Evolutionary conservation across 805 yeast genomes (phyloP), one percentile per base, ranked within the genome.

Genomic region (Candida suzukii): DNA sequence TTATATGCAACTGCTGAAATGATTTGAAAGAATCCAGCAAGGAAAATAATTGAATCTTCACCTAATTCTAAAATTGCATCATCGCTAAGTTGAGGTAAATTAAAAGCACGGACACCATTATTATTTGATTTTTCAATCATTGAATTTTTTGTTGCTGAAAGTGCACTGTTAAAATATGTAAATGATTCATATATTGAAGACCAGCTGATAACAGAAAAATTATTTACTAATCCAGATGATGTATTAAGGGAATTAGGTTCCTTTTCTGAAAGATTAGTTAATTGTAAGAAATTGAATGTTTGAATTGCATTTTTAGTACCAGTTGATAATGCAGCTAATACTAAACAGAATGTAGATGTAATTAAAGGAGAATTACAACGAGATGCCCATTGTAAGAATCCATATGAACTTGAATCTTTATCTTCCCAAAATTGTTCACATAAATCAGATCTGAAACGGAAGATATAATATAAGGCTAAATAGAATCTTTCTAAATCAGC

Each of bases 401-500:
- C 97, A 53, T 76, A 71, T 2, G 87, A 67, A 43, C 80, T 79
- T 13, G 82, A 74, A 40, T 73, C 78, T 17, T 74, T 66, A 47
- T 83, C 86, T 12, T 61, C 57, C 95, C 96, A 90, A 53, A 86
- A 83, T 12, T 64, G 61, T 2, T 68, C 53, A 13, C 84, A 73
- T 8, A 80, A 62, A 1, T 72, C 71, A 1, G 80, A 77, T 42
- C 95, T 69, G 16, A 74, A 70, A 22, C 73, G 66, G 57, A 83
- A 88, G 8, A 87, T 68, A 56, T 74, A 84, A 34, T 80, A 81
- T 44, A 87, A 68, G 3, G 91, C 73, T 47, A 90, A 56, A 54
- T 87, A 90, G 53, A 91, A 86, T 46, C 96, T 70, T 58, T 93
- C 99, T 30, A 93, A 64, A 48, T 93, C 97, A 0, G 91, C 86